phyloP scores from a whole-genome alignment of 2,329 filamentous ascomycete genomes.

The Dactylonectria macrodidyma region DNA sequence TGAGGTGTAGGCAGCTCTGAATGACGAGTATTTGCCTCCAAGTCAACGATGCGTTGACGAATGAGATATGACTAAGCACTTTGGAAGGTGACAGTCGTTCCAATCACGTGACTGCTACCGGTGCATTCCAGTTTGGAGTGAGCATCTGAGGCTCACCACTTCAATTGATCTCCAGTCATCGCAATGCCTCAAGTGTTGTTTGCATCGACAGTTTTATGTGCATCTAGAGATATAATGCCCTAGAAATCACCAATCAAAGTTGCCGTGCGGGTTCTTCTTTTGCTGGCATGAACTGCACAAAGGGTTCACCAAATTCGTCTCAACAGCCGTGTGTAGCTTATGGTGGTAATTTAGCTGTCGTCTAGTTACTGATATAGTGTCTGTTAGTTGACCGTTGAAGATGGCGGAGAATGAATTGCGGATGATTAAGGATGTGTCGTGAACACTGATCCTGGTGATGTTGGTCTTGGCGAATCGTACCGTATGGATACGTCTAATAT shows the following conservation, averaged over 20 bases:
- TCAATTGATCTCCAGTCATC: background rate
- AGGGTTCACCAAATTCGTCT: background rate
- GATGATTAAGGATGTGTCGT: background rate
- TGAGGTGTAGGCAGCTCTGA: slow-evolving; percentile 40
- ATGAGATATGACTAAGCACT: slow-evolving; percentile 43
- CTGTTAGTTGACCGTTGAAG: background rate
- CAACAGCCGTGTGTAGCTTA: background rate
- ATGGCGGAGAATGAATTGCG: background rate
- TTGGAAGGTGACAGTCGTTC: background rate
- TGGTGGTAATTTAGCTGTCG: background rate
- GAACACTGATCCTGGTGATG: background rate
- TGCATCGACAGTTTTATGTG: background rate
- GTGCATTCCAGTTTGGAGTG: background rate
- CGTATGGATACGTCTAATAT: background rate
- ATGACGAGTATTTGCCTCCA: slow-evolving; percentile 42
- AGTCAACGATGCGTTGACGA: slow-evolving; percentile 45
- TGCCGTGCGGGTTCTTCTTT: background rate
- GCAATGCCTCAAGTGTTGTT: background rate
- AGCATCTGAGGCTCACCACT: background rate
- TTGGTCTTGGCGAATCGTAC: slow-evolving; percentile 9
- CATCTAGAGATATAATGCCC: background rate
- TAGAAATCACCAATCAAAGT: background rate
- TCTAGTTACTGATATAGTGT: background rate
- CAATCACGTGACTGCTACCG: slow-evolving; percentile 27
- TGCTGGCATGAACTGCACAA: background rate